These are phyloP conservation scores for Schizothecium vesticola DNA, from an alignment of 495 filamentous ascomycete genomes.

Conservation along the genomic window DNA sequence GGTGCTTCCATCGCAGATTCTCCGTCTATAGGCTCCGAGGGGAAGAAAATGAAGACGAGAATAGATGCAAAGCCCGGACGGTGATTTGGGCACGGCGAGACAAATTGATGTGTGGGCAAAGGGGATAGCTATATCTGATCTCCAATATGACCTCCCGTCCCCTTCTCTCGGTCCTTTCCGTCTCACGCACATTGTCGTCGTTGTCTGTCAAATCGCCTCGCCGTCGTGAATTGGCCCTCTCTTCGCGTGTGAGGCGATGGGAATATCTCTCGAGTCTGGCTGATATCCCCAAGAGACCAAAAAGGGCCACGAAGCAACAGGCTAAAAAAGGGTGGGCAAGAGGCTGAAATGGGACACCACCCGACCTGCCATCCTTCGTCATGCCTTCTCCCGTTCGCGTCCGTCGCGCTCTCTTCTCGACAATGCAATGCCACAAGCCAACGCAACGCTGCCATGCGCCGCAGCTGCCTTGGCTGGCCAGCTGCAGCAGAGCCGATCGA, in stretches of 20 bases:
- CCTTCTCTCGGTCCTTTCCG: not conserved
- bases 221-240: not conserved
- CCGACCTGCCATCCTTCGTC: conserved; percentile 2
- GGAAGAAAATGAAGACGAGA: not conserved
- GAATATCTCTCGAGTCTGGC: not conserved
- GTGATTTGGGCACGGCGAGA: not conserved
- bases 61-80: not conserved
- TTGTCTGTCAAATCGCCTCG: not conserved
- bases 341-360: not conserved
- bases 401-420: not conserved
- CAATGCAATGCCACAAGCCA: no score
- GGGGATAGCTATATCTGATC: not conserved
- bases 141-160: not conserved
- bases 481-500: not conserved
- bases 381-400: not conserved
- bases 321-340: not conserved
- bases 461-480: not conserved
- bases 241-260: not conserved
- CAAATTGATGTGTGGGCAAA: not conserved
- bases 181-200: not conserved
- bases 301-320: not conserved
- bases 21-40: not conserved
- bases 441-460: not conserved
- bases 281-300: not conserved
- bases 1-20: not conserved